Conservation (phyloP, 306 rosid genomes). For the Ammopiptanthus mongolicus region DNA sequence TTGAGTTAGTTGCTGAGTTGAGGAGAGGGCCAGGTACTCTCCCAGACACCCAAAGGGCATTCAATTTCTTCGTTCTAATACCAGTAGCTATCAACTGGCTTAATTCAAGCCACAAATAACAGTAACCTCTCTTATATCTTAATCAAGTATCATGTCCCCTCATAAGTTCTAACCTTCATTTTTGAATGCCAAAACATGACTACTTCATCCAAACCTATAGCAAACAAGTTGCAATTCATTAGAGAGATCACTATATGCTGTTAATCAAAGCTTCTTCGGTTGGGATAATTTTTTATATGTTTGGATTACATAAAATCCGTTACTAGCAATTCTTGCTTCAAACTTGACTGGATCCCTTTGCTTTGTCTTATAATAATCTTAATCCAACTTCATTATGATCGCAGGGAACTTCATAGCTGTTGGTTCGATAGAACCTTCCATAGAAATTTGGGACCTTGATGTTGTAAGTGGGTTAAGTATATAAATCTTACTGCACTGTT, state of each 20-base stretch:
- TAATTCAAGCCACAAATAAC: too few species aligned
- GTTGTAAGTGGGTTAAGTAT: conserved; percentile 47
- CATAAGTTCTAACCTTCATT: not conserved
- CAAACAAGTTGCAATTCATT: not conserved
- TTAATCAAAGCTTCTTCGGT: not conserved
- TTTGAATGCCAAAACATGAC: too few species aligned
- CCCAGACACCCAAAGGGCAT: too few species aligned
- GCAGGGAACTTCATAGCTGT: conserved; percentile 85
- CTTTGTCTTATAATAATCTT: conserved; percentile 1
- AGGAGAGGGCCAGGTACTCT: too few species aligned
- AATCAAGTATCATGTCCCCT: not conserved
- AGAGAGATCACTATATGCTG: not conserved
- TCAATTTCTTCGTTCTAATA: too few species aligned
- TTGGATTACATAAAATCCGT: not conserved
- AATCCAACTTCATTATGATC: conserved; percentile 16
- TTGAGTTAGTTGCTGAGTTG: too few species aligned
- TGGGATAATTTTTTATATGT: not conserved
- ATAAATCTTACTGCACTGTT: not conserved
- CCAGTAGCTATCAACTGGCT: too few species aligned
- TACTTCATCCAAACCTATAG: too few species aligned
- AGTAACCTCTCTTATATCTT: not conserved
- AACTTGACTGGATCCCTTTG: not conserved
- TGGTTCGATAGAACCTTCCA: conserved; percentile 84
- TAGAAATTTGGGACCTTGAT: conserved; percentile 97
- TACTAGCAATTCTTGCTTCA: not conserved